Conservation (phyloP, 2,329 filamentous ascomycete genomes). For the Penicillium griseofulvum region DNA sequence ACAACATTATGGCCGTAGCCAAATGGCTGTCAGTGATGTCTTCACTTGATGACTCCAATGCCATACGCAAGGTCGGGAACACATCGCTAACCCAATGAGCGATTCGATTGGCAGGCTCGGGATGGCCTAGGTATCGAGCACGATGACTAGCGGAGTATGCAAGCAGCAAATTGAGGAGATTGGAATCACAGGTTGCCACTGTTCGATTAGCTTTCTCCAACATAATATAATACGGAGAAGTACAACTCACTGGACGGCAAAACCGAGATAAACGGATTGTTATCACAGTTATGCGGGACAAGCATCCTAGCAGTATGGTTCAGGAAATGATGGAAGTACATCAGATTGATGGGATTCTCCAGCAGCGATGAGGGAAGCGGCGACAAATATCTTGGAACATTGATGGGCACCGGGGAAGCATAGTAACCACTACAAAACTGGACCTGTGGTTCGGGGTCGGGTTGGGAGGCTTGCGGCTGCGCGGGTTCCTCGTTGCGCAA, state of each 20-base stretch:
- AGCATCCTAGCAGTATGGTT: slow-evolving; percentile 73
- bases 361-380: slow-evolving; percentile 57
- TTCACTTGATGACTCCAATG: slow-evolving; percentile 60
- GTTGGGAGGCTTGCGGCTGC: background rate
- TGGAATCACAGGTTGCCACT: slow-evolving; percentile 48
- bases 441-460: slow-evolving; percentile 25
- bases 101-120: slow-evolving; percentile 73
- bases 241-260: slow-evolving; percentile 58
- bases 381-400: slow-evolving; percentile 57
- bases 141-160: slow-evolving; percentile 84
- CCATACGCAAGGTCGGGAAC: slow-evolving; percentile 64
- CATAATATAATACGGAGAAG: slow-evolving; percentile 3
- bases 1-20: slow-evolving; percentile 80
- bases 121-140: slow-evolving; percentile 69
- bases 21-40: slow-evolving; percentile 71
- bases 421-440: slow-evolving; percentile 66
- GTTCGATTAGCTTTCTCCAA: slow-evolving; percentile 46
- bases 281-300: slow-evolving; percentile 60
- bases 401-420: slow-evolving; percentile 64
- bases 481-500: slow-evolving; percentile 8
- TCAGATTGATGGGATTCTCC: slow-evolving; percentile 75
- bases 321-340: slow-evolving; percentile 72
- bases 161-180: slow-evolving; percentile 72
- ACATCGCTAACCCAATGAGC: slow-evolving; percentile 74
- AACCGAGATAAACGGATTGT: slow-evolving; percentile 60